Base-by-base conservation (phyloP, 1,139 yeast genomes). In the Suhomyces ambrosiae region DNA sequence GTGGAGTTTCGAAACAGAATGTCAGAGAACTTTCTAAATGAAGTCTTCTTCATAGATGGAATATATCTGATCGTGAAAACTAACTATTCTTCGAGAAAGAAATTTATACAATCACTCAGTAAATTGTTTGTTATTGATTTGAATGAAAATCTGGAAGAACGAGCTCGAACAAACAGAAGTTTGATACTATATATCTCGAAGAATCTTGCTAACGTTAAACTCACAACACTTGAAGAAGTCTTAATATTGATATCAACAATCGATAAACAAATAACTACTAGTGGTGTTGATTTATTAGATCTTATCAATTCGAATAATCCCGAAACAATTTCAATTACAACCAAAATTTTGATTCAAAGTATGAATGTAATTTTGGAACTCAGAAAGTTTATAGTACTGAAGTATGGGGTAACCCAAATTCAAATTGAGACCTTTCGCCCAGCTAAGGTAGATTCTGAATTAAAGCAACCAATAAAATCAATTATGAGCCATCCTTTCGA, bases 11-110 rank as follows among this genome's bases (percentile, higher is more conserved):
- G 76, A 16, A 56, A 51, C 36, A 46, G 53, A 21, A 45, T 64
- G 1, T 52, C 65, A 4, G 32, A 49, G 33, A 30, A 53, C 45
- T 30, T 56, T 13, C 46, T 52, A 15, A 31, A 33, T 9, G 62
- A 56, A 25, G 33, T 35, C 3, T 40, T 34, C 8, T 63, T 63
- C 37, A 46, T 69, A 6, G 44, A 45, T 1, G 33, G 41, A 3
- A 61, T 82, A 26, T 74, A 77, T 45, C 54, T 60, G 2, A 63
- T 80, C 7, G 63, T 81, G 16, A 65, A 63, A 32, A 61, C 59
- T 7, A 66, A 68, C 25, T 65, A 68, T 33, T 57, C 68, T 2
- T 67, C 82, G 0, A 67, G 72, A 36, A 74, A 68, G 46, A 79
- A 72, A 52, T 69, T 83, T 33, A 50, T 60, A 10, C 50, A 48